Evolutionary conservation across 108 stramenopile species (phyloP), one percentile per base, ranked within the genome.

Genomic region (Schizochytrium sp.): DNA sequence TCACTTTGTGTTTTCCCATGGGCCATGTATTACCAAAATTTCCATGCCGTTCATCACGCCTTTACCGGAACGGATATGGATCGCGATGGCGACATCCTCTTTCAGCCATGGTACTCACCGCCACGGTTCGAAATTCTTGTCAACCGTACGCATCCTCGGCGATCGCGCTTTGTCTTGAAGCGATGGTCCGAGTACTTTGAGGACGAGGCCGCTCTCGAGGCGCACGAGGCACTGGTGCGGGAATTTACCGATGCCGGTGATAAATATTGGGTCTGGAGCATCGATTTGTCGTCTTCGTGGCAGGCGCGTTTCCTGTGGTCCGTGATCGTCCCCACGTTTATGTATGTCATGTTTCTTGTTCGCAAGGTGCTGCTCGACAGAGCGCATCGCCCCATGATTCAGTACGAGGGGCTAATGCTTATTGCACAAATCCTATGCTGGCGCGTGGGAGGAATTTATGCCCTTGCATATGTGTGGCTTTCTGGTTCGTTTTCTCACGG

Each of bases 1-100:
- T 53, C 76, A 1, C 51, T 83, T 12, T 83, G 76, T 53, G 51
- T 53, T 12, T 83, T 83, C 48, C 76, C 76, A 12, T 83, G 76
- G 76, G 76, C 76, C 19, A 83, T 83, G 76, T 83, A 83, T 28
- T 83, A 83, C 48, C 76, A 83, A 83, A 47, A 53, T 45, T 83
- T 3, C 3, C 76, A 83, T 34, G 76, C 76, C 8, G 45, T 53
- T 23, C 76, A 83, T 23, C 76, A 83, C 51, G 76, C 76, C 25
- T 83, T 53, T 34, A 83, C 76, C 6, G 76, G 76, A 16, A 53
- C 76, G 16, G 76, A 83, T 34, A 53, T 53, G 76, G 76, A 83
- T 23, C 76, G 76, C 4, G 76, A 83, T 45, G 76, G 76, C 25
- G 76, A 83, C 28, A 83, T 83, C 28, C 51, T 83, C 25, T 83